Conservation (phyloP, 2,329 filamentous ascomycete species). For the Penicillium sp. region DNA sequence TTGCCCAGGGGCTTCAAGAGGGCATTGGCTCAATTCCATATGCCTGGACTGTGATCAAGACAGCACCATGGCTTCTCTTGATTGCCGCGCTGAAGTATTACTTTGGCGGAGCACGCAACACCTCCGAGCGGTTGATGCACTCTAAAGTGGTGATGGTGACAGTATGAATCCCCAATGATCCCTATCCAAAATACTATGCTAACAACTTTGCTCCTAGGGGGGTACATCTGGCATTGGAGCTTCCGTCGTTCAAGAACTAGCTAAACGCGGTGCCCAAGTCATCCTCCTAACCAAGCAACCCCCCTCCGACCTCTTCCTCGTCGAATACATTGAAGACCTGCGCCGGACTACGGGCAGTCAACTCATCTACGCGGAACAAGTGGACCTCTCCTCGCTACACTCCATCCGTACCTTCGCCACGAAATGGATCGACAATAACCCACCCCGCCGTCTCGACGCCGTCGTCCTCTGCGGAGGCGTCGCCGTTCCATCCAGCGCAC, state of each 20-base stretch:
- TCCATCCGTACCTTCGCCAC: constrained; percentile 93
- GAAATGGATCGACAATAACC: constrained; percentile 96
- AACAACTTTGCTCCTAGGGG: constrained; percentile 57
- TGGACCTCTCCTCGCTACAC: constrained; percentile 86
- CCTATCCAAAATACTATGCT: constrained; percentile 20
- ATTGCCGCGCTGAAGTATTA: constrained; percentile 72
- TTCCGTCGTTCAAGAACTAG: constrained; percentile 74
- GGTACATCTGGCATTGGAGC: constrained; percentile 94
- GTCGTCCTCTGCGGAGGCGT: constrained; percentile 85
- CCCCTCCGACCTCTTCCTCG: constrained; percentile 82
- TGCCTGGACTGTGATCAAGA: constrained; percentile 59
- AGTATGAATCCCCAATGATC: constrained; percentile 52
- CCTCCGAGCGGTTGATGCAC: constrained; percentile 82
- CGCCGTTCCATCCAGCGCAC: constrained; percentile 61
- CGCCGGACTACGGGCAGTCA: constrained; percentile 78
- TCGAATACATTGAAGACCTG: constrained; percentile 90
- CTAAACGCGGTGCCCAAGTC: constrained; percentile 83
- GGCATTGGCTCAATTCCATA: constrained; percentile 62
- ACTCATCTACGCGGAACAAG: constrained; percentile 93
- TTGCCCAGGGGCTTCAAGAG: constrained; percentile 60
- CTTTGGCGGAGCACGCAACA: constrained; percentile 75
- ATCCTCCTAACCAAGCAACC: constrained; percentile 85
- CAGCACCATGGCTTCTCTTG: constrained; percentile 58
- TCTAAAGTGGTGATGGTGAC: constrained; percentile 94
- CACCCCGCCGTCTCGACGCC: constrained; percentile 87